These are phyloP conservation scores for Stagonosporopsis vannaccii DNA, from an alignment of 2,329 filamentous ascomycete species.

Conservation along the genomic window DNA sequence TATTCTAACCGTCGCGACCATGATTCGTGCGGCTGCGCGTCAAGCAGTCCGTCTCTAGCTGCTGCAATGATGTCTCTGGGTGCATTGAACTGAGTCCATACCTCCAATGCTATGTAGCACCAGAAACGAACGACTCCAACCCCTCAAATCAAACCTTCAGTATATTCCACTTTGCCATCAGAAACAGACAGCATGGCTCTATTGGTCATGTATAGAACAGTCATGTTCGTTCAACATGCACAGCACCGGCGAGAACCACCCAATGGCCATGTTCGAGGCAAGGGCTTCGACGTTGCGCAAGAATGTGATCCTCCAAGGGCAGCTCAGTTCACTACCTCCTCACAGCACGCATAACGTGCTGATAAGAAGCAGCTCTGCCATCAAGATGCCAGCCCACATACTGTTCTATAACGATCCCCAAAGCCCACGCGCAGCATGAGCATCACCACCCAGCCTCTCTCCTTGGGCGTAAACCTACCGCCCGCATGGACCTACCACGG, in stretches of 20 bases:
- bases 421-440: background rate
- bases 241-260: background rate
- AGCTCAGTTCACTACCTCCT: background rate
- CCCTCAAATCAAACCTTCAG: background rate
- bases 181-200: background rate
- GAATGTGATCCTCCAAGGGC: constrained; percentile 14
- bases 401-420: too few relatives aligned
- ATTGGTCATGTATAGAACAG: background rate
- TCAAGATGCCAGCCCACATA: background rate
- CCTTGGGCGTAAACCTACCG: background rate
- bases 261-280: constrained; percentile 15
- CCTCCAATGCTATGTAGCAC: constrained; percentile 2
- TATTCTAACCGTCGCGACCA: background rate
- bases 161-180: background rate
- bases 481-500: constrained; percentile 6
- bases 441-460: background rate
- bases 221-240: background rate
- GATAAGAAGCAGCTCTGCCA: background rate
- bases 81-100: constrained; percentile 1
- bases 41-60: background rate
- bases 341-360: background rate
- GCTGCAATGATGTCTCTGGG: constrained; percentile 1
- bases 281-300: constrained; percentile 13
- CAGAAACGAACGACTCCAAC: background rate
- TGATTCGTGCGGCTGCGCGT: background rate